phyloP scores from a whole-genome alignment of 1,139 yeast species.

The Meyerozyma smithsonii region DNA sequence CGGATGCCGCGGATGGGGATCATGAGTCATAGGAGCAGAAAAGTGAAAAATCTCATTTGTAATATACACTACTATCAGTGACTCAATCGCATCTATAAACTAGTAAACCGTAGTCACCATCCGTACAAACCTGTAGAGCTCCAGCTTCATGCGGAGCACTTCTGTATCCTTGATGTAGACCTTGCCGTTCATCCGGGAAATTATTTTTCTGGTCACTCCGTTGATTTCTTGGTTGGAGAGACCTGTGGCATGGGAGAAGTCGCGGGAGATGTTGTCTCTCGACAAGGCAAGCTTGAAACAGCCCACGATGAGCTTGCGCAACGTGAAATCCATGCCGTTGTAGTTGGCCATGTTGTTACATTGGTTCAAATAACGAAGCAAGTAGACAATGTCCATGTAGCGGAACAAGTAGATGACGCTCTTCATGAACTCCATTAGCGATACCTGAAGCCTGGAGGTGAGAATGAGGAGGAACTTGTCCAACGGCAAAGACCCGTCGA shows the following conservation, averaged over 20 bases:
- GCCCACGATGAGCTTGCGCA: conserved; percentile 41
- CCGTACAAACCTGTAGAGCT: conserved; percentile 40
- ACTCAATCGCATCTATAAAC: conserved; percentile 1
- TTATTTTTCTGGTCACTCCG: conserved; percentile 32
- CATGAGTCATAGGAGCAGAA: conserved; percentile 2
- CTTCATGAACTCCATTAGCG: conserved; percentile 36
- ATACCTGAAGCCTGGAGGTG: conserved; percentile 34
- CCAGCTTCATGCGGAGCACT: conserved; percentile 34
- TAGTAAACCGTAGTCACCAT: conserved; percentile 33
- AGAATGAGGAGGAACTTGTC: conserved; percentile 39
- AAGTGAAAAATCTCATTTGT: no score
- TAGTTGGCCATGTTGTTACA: conserved; percentile 42
- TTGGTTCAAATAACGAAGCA: conserved; percentile 44
- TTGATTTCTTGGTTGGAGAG: conserved; percentile 35
- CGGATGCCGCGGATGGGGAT: not conserved
- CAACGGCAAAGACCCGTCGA: conserved; percentile 33
- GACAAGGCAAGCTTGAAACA: conserved; percentile 40
- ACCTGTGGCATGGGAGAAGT: conserved; percentile 39
- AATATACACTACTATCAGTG: conserved; percentile 1
- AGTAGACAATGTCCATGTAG: conserved; percentile 46
- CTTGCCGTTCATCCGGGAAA: conserved; percentile 41
- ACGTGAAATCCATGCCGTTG: conserved; percentile 43
- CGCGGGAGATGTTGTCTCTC: conserved; percentile 19
- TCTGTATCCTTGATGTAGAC: conserved; percentile 37
- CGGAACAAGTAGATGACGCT: conserved; percentile 43